Base-by-base conservation (phyloP, 257 asterid genomes). In the Solanum bulbocastanum region DNA sequence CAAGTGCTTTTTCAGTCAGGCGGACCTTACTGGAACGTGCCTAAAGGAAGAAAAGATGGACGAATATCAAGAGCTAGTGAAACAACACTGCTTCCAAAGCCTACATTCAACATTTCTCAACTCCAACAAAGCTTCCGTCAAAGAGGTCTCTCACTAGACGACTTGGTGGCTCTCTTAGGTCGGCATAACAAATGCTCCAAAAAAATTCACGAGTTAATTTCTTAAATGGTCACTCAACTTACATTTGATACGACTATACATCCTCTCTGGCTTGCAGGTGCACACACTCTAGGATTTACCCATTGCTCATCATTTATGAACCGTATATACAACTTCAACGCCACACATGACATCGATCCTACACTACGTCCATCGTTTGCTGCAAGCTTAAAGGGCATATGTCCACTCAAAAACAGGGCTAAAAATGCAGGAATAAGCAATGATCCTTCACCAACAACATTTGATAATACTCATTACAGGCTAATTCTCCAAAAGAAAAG, bases 1-100 rank as follows among this genome's bases (percentile, higher is more conserved):
- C 1, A 37, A 30, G 49, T 49, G 72, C 27, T 73, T 60, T 60
- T 69, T n/a, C 86, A 95, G 98, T 88, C 94, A 3, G 98, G 99
- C 18, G 98, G 99, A 66, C 98, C 98, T 16, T 87, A 69, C 58
- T 96, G 98, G 98, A 91, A 88, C 3, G 98, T 95, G 44, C 94
- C 93, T 6, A 91, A 95, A 91, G 99, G 99, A 87, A 92, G 99
- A 91, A 93, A 91, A 73, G 99, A 96, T 46, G 99, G 98, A 40
- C 86, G 95, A 68, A 90, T 87, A 75, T 96, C 99, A 27, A 93
- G 71, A 79, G 98, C 99, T 1, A 94, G 89, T 62, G 98, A 96
- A 88, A 94, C 97, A 10, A 27, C 82, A 62, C 83, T 82, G 60
- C 84, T 96, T 89, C 99, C 99, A 39, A 83, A 94, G 56, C 98